phyloP scores from a whole-genome alignment of 768 basidiomycete genomes.

The Pulveroboletus sp. region DNA sequence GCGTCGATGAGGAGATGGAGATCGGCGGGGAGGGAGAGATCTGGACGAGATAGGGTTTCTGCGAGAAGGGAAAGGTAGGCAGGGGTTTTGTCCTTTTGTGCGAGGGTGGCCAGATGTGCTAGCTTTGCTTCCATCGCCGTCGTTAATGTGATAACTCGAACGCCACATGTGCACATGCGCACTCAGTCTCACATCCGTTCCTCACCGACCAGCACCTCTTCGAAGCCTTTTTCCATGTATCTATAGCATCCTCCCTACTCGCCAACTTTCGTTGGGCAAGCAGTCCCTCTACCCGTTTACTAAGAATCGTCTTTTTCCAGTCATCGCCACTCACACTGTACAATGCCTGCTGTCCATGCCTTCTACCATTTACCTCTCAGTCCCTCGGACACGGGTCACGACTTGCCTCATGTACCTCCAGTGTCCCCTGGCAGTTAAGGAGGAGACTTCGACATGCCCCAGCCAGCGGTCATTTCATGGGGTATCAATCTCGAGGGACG shows the following conservation, averaged over 20 bases:
- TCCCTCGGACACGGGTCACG: constrained; percentile 38
- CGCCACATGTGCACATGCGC: no score
- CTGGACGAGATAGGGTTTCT: constrained; percentile 53
- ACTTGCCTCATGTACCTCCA: neutral
- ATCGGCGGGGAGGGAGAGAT: constrained; percentile 46
- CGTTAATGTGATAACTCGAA: neutral
- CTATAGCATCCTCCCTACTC: neutral
- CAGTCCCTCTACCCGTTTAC: constrained; percentile 19
- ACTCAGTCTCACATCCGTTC: neutral
- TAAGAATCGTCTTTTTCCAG: constrained; percentile 36
- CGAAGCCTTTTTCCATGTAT: neutral
- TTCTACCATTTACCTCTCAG: constrained; percentile 29
- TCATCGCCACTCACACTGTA: constrained; percentile 31
- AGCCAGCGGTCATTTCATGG: neutral
- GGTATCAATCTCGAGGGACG: constrained; percentile 38
- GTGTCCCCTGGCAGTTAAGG: neutral
- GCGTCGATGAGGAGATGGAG: constrained; percentile 72
- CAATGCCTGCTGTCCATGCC: constrained; percentile 29
- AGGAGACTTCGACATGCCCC: constrained; percentile 14
- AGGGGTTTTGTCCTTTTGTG: constrained; percentile 81
- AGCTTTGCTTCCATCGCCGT: constrained; percentile 61
- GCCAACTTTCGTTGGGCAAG: neutral
- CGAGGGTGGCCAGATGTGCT: constrained; percentile 54
- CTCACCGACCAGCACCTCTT: neutral
- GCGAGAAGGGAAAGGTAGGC: constrained; percentile 68